Base-by-base conservation (phyloP, 2,329 filamentous ascomycete species). In the Cephalotrichum gorgonifer region DNA sequence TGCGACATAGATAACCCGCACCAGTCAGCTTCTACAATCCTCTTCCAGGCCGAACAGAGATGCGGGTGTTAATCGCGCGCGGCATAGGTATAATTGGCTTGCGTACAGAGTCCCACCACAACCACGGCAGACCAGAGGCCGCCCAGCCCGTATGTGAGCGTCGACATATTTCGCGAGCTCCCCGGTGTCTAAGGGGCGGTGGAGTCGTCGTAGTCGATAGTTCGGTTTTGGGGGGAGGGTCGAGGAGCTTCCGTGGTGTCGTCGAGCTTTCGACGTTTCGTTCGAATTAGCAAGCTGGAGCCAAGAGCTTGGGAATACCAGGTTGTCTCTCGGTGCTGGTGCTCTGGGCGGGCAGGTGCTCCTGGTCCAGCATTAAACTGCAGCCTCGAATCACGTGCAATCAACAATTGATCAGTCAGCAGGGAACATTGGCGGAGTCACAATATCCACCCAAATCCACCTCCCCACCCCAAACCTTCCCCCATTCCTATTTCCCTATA, bases 31-130 rank as follows among this genome's bases (percentile, higher is more conserved):
- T n/a, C n/a, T n/a, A n/a, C n/a, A n/a, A n/a, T n/a, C n/a, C n/a
- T n/a, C n/a, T n/a, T 43, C 23, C n/a, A 30, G 15, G 20, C 8
- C 23, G 42, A n/a, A n/a, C n/a, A 17, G 26, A 30, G n/a, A 25
- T 25, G n/a, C 17, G 20, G 25, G 26, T 30, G 15, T n/a, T 20
- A 7, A 41, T 23, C 20, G 31, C 23, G 17, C 20, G 22, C 22
- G 30, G 12, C 20, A 12, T 11, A 15, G 30, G n/a, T n/a, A n/a
- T n/a, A n/a, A n/a, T n/a, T n/a, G n/a, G n/a, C n/a, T 11, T 9
- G 72, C 87, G 68, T 79, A 94, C 88, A 93, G 67, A 81, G 74
- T 75, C 85, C 87, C 59, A 90, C 81, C 52, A 93, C 74, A 51
- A 77, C 71, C 59, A 90, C 71, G 62, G 85, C 80, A 58, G 81